Evolutionary conservation across 345 rosid species (phyloP).

Genomic region (Linum tenue): DNA sequence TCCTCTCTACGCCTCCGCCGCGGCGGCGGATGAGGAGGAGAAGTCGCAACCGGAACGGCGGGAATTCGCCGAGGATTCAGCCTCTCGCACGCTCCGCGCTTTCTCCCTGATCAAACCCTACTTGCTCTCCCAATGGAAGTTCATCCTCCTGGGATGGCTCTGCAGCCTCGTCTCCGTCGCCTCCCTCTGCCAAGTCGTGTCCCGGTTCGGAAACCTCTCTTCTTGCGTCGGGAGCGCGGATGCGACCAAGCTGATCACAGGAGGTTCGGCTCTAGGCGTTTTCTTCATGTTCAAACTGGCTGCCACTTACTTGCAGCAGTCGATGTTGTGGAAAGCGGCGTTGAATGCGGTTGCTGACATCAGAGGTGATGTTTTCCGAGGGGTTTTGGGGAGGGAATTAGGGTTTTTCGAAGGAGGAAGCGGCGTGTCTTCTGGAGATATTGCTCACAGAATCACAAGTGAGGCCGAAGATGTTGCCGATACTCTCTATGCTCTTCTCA

Average conservation of each 20-base stretch:
- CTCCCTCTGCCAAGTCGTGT: slow-evolving; percentile 63
- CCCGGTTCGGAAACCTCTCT: slow-evolving; percentile 50
- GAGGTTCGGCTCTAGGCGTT: slow-evolving; percentile 37
- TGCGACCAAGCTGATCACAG: slow-evolving; percentile 23
- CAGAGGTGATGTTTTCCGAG: slow-evolving; percentile 53
- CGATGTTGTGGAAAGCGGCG: slow-evolving; percentile 80
- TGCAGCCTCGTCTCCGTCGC: slow-evolving; percentile 63
- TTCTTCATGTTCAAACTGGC: slow-evolving; percentile 41
- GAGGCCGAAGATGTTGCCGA: slow-evolving; percentile 79
- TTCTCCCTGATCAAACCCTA: slow-evolving; percentile 47
- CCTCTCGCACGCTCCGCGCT: slow-evolving; percentile 23
- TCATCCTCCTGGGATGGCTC: slow-evolving; percentile 73
- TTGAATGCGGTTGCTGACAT: slow-evolving; percentile 41
- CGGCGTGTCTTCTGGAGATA: slow-evolving; percentile 63
- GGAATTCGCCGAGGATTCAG: not conserved
- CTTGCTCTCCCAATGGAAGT: slow-evolving; percentile 42
- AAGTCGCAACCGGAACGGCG: not conserved
- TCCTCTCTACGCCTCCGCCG: not conserved
- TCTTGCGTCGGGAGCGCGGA: slow-evolving; percentile 25
- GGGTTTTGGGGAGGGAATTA: slow-evolving; percentile 60
- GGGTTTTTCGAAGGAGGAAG: slow-evolving; percentile 66
- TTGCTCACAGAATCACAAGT: slow-evolving; percentile 69
- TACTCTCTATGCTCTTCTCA: slow-evolving; percentile 66
- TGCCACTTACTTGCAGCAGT: slow-evolving; percentile 64
- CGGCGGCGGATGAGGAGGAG: not conserved